phyloP scores from a whole-genome alignment of 176 grass and related monocot species.

The Dendrocalamus sinicus region DNA sequence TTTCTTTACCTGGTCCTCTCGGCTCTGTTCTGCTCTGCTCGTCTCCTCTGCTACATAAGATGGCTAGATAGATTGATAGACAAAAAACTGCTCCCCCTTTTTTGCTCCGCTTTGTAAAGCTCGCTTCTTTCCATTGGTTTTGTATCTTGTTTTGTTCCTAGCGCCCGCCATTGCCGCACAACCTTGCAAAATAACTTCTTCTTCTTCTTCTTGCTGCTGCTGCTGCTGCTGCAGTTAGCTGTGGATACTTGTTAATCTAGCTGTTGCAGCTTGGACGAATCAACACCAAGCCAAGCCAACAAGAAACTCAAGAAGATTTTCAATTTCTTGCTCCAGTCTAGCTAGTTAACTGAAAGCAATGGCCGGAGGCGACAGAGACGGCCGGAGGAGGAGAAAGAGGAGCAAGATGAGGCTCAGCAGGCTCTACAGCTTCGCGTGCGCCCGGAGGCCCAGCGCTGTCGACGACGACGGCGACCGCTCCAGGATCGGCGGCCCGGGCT shows the following conservation, averaged over 20 bases:
- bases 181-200: background rate
- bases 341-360: background rate
- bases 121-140: background rate
- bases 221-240: background rate
- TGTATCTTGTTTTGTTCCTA: background rate
- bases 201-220: background rate
- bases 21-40: background rate
- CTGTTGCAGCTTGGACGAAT: background rate
- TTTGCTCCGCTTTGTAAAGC: background rate
- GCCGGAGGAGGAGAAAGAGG: constrained; percentile 17
- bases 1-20: background rate
- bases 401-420: constrained; percentile 53
- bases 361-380: background rate
- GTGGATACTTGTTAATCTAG: background rate
- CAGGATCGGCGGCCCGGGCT: constrained; percentile 72
- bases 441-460: constrained; percentile 44
- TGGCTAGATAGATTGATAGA: background rate
- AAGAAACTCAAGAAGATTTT: background rate
- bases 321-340: background rate
- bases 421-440: constrained; percentile 82
- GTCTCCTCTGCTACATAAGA: background rate
- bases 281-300: background rate
- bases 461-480: constrained; percentile 52
- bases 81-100: background rate
- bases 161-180: constrained; percentile 15